These are phyloP conservation scores for Eimeria acervulina DNA, from an alignment of 169 alveolate genomes.

Conservation along the genomic window DNA sequence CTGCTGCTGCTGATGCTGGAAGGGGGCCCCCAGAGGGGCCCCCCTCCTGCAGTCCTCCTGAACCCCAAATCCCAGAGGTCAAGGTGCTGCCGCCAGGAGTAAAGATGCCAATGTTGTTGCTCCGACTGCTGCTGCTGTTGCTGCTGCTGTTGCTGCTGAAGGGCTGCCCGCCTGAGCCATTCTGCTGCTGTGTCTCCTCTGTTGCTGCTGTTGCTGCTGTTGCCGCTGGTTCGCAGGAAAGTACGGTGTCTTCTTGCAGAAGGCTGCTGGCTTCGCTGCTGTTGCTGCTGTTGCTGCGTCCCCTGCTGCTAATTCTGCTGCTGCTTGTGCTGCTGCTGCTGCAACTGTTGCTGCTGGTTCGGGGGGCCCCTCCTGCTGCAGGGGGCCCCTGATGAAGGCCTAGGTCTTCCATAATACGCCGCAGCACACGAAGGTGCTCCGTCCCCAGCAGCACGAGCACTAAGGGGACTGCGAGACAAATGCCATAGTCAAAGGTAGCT, in stretches of 20 bases:
- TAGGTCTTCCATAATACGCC: slow-evolving; percentile 7
- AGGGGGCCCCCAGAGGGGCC: slow-evolving; percentile 39
- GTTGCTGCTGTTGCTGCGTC: slow-evolving; percentile 30
- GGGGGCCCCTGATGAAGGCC: slow-evolving; percentile 26
- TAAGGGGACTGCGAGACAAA: slow-evolving; percentile 41
- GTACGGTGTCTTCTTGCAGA: too few relatives aligned
- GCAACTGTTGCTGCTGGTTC: background rate
- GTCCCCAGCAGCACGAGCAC: slow-evolving; percentile 47
- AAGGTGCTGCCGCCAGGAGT: background rate
- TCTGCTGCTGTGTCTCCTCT: background rate
- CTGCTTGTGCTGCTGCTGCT: slow-evolving; percentile 25
- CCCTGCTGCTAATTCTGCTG: slow-evolving; percentile 11
- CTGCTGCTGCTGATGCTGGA: too few relatives aligned
- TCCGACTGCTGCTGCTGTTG: slow-evolving; percentile 28
- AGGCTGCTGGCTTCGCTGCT: background rate
- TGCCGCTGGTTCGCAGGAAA: background rate
- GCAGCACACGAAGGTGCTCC: slow-evolving; percentile 55
- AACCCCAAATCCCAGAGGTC: background rate
- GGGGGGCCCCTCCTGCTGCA: background rate
- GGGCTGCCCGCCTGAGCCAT: background rate
- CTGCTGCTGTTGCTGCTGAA: slow-evolving; percentile 15
- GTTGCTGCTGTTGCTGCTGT: slow-evolving; percentile 49
- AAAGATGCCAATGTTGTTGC: background rate
- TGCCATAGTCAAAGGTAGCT: slow-evolving; percentile 34
- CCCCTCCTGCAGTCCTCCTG: background rate